These are phyloP conservation scores for Fusarium transvaalense DNA, from an alignment of 2,329 filamentous ascomycete genomes.

Conservation along the genomic window DNA sequence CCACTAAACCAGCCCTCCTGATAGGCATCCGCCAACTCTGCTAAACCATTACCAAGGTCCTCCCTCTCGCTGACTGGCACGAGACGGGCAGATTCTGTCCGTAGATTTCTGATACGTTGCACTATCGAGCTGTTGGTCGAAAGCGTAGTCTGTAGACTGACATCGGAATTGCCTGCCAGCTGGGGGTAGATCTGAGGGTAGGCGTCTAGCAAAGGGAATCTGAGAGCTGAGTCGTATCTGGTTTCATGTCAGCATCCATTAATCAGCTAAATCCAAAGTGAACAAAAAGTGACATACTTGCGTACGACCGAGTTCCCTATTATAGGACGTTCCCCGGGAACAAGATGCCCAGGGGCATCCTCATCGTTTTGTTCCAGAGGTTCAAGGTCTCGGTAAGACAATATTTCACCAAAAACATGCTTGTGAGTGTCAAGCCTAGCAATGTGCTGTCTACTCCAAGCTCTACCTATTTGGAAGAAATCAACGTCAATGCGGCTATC, in stretches of 20 bases:
- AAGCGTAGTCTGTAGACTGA: conserved; percentile 68
- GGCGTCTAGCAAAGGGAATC: conserved; percentile 84
- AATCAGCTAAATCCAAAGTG: neutral
- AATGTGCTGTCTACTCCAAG: conserved; percentile 28
- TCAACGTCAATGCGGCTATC: conserved; percentile 51
- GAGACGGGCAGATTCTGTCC: conserved; percentile 71
- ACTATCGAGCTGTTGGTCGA: conserved; percentile 82
- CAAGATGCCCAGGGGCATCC: conserved; percentile 4
- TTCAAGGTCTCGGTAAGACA: conserved; percentile 41
- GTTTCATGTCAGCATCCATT: neutral
- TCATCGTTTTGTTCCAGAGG: conserved; percentile 14
- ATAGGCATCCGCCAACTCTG: conserved; percentile 88
- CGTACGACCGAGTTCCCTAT: conserved; percentile 48
- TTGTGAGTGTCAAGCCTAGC: conserved; percentile 22
- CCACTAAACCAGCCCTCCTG: conserved; percentile 88
- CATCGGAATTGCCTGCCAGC: conserved; percentile 50
- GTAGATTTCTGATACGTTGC: conserved; percentile 73
- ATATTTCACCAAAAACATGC: conserved; percentile 50
- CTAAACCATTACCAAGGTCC: conserved; percentile 81
- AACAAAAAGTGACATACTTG: conserved; percentile 41
- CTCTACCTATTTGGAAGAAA: conserved; percentile 49
- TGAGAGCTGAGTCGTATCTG: conserved; percentile 65
- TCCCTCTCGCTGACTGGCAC: conserved; percentile 85
- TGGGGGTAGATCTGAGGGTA: conserved; percentile 81
- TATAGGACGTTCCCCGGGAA: conserved; percentile 35